phyloP scores from a whole-genome alignment of 2,329 filamentous ascomycete species.

The Talaromyces sp. region DNA sequence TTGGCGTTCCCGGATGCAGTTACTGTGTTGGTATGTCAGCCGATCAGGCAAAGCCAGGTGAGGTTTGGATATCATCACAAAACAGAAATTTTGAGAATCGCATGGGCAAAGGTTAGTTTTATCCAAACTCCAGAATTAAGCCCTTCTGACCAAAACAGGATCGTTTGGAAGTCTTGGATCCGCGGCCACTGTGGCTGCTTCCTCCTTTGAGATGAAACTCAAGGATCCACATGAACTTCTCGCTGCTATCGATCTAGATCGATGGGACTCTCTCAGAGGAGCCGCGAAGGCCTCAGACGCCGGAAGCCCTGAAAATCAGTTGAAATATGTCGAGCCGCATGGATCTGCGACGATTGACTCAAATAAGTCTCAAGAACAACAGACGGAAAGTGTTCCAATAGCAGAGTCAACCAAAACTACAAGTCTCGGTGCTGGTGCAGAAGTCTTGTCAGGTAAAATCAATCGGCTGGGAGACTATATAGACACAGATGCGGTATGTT shows the following conservation, averaged over 20 bases:
- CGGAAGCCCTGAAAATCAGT: neutral
- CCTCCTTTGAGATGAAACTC: constrained; percentile 41
- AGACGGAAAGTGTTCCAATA: neutral
- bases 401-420: neutral
- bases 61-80: constrained; percentile 43
- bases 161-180: constrained; percentile 42
- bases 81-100: constrained; percentile 45
- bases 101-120: constrained; percentile 34
- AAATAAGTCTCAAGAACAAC: neutral
- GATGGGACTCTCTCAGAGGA: constrained; percentile 9
- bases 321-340: constrained; percentile 10
- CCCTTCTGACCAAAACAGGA: constrained; percentile 17
- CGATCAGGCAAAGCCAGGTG: constrained; percentile 36
- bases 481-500: constrained; percentile 35
- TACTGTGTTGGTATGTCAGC: constrained; percentile 42
- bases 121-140: neutral
- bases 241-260: constrained; percentile 22
- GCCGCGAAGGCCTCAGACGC: too few species aligned
- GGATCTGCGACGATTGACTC: neutral
- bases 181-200: constrained; percentile 44
- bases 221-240: constrained; percentile 32
- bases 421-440: too few species aligned
- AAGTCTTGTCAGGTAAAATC: constrained; percentile 29
- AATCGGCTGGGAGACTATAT: constrained; percentile 42
- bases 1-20: constrained; percentile 40